These are phyloP conservation scores for Diversispora epigaea DNA, from an alignment of 192 early-diverging fungal genomes.

Conservation along the genomic window DNA sequence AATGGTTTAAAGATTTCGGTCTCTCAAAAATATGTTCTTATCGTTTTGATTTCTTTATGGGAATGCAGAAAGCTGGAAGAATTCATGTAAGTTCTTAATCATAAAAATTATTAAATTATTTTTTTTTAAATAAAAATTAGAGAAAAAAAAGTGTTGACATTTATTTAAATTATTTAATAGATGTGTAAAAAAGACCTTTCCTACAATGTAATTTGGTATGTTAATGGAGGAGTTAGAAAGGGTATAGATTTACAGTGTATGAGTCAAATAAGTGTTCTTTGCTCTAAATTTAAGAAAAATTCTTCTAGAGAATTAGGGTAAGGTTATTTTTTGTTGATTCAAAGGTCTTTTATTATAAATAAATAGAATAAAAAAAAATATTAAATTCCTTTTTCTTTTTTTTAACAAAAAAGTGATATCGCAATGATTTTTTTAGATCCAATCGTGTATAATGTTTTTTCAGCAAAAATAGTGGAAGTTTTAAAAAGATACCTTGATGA, in stretches of 20 bases:
- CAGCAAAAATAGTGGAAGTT: background rate
- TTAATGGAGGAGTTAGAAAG: slow-evolving; percentile 24
- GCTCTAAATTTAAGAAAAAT: slow-evolving; percentile 13
- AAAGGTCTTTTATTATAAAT: background rate
- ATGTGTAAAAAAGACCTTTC: slow-evolving; percentile 28
- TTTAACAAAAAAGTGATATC: slow-evolving; percentile 24
- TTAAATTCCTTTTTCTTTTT: background rate
- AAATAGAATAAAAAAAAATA: background rate
- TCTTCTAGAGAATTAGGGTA: slow-evolving; percentile 1
- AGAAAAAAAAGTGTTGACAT: no score
- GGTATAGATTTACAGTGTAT: slow-evolving; percentile 15
- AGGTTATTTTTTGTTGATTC: background rate
- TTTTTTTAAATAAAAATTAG: no score
- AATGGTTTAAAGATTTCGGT: slow-evolving; percentile 10
- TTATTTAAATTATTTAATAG: slow-evolving; percentile 4
- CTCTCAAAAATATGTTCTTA: slow-evolving; percentile 25
- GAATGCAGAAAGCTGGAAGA: slow-evolving; percentile 21
- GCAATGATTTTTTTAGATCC: slow-evolving; percentile 30
- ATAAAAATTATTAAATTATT: no score
- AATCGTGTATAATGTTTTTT: slow-evolving; percentile 17
- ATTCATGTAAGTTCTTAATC: slow-evolving; percentile 10
- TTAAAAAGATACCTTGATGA: slow-evolving; percentile 15
- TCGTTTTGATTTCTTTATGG: slow-evolving; percentile 31
- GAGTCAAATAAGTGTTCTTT: background rate
- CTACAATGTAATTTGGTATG: slow-evolving; percentile 27